Percentiles rank a stretch among this genome's conserved stretches.
Conservation (phyloP, 2,329 filamentous ascomycete species). For the Stemphylium vesicarium region DNA sequence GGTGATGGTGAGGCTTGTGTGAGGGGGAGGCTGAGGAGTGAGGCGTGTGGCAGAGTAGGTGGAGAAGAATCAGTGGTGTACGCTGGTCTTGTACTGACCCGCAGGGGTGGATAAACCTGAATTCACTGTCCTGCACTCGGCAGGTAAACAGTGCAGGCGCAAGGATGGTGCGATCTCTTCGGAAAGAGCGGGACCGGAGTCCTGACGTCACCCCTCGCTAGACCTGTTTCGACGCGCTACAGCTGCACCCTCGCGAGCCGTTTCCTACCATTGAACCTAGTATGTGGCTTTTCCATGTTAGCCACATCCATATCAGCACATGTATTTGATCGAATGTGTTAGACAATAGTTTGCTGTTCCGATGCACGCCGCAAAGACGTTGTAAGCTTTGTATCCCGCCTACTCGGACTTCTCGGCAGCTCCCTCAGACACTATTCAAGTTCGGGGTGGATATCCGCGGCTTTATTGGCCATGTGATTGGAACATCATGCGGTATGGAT, state of each 20-base stretch:
- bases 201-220: constrained; percentile 19
- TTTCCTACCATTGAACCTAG: background rate
- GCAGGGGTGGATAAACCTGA: constrained; percentile 26
- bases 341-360: background rate
- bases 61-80: constrained; percentile 19
- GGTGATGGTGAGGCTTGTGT: constrained; percentile 14
- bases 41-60: constrained; percentile 22
- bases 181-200: constrained; percentile 5
- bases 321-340: background rate
- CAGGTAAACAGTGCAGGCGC: constrained; percentile 8
- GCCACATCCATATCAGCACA: background rate
- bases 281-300: background rate
- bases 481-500: no score
- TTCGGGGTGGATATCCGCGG: background rate
- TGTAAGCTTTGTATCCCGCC: background rate
- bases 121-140: constrained; percentile 25
- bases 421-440: background rate
- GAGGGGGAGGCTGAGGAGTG: constrained; percentile 26
- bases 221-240: background rate
- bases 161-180: constrained; percentile 10
- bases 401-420: background rate
- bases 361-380: no score
- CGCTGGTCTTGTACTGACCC: constrained; percentile 28
- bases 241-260: constrained; percentile 6
- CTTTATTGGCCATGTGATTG: background rate